Base-by-base conservation (phyloP, 2,329 filamentous ascomycete species). In the Pseudogymnoascus destructans region DNA sequence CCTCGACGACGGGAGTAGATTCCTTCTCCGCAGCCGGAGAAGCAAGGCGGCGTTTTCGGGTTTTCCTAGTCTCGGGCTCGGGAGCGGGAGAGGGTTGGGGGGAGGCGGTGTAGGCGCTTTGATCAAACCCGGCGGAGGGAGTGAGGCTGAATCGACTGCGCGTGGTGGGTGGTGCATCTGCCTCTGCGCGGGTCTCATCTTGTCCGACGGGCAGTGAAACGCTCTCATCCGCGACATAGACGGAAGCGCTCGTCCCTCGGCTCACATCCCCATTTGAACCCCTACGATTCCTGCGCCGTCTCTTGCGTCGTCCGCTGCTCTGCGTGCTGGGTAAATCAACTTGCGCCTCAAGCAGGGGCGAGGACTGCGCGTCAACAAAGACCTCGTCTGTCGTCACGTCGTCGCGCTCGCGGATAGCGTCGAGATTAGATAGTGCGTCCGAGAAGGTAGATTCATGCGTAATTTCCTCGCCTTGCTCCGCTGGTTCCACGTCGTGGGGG, bases 341-440 rank as follows among this genome's bases (percentile, higher is more conserved):
- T 2, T 25, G 40, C 13, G 40, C 40, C 21, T 46, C 11, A 5
- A 54, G 32, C 27, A 42, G 57, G 1, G 64, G 66, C 2, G 65
- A 67, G 11, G 65, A 64, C 11, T 65, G 36, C 17, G 63, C 63
- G 55, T 68, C 67, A 38, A 67, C 61, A 38, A 67, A 69, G 6
- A 62, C 32, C 3, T 66, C 64, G 11, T 62, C 63, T 1, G 40
- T 46, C 2, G 40, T 46, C 7, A 46, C 5, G 5, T 46, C 40
- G 3, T 46, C 40, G 6, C 40, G 40, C 40, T 46, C 40, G 21
- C 40, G 40, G 13, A 46, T 46, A 2, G 40, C 21, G 21, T 46
- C 40, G 3, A 46, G 40, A 8, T 46, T 46, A 1, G 40, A 46
- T 6, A 46, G 40, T 1, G 40, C 40, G 11, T 46, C 40, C 6